A percentile compares a stretch with the other conserved stretches of the same genome.
Evolutionary conservation across 2,329 filamentous ascomycete genomes (phyloP).

Genomic region (Aciculosporium take): DNA sequence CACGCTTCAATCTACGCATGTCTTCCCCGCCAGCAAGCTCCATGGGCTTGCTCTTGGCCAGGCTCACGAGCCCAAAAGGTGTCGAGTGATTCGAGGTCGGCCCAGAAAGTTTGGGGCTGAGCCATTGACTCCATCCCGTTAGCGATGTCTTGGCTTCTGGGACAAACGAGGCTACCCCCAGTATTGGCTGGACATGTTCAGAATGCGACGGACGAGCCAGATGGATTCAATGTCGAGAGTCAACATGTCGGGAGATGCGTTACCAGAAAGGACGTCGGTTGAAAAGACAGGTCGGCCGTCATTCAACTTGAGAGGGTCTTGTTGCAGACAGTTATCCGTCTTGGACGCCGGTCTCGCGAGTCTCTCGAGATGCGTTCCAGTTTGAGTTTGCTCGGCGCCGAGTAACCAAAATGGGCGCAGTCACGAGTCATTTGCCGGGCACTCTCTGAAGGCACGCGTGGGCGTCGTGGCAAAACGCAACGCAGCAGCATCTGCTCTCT

Average conservation of each 20-base stretch:
- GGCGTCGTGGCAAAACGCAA: too few species aligned
- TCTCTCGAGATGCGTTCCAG: too few species aligned
- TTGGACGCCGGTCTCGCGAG: too few species aligned
- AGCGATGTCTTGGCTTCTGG: slow-evolving; percentile 3
- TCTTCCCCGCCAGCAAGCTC: neutral
- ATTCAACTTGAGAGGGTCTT: too few species aligned
- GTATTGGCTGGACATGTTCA: slow-evolving; percentile 1
- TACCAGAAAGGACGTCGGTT: neutral
- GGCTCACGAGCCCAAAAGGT: neutral
- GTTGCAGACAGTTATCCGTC: too few species aligned
- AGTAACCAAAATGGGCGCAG: too few species aligned
- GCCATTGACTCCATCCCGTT: neutral
- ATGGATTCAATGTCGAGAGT: too few species aligned
- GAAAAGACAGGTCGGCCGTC: neutral
- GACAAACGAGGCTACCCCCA: neutral
- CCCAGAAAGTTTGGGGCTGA: neutral
- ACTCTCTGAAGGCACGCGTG: too few species aligned
- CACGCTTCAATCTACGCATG: too few species aligned
- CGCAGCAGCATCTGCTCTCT: too few species aligned
- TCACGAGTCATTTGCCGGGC: too few species aligned
- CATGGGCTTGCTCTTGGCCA: neutral
- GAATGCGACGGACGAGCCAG: neutral
- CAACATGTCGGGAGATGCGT: neutral
- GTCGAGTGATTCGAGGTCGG: neutral
- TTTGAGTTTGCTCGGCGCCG: too few species aligned